These are phyloP conservation scores for Clitoria ternatea DNA, from an alignment of 306 rosid genomes.

Conservation along the genomic window DNA sequence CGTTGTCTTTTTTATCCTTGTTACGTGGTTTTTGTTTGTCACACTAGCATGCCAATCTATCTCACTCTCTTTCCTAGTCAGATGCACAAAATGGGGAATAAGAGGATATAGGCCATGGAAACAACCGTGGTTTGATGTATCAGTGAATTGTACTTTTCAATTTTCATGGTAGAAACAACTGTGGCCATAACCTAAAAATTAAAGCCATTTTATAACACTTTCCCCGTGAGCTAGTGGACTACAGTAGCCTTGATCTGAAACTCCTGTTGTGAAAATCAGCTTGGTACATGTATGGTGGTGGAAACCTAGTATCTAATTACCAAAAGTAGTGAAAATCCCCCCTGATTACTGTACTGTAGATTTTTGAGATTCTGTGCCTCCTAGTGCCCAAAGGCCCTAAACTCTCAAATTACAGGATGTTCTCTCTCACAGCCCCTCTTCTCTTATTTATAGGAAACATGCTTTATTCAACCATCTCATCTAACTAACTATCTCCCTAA, in stretches of 20 bases:
- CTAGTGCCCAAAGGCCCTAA: too few species aligned
- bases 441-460: too few species aligned
- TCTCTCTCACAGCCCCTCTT: too few species aligned
- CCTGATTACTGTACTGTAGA: too few species aligned
- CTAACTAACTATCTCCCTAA: too few species aligned
- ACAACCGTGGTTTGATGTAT: background rate
- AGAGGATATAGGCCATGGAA: background rate
- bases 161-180: background rate
- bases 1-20: background rate
- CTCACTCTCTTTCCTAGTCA: background rate
- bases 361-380: too few species aligned
- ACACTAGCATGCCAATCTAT: background rate
- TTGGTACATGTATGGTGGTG: background rate
- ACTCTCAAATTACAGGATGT: too few species aligned
- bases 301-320: too few species aligned
- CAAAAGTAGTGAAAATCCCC: too few species aligned
- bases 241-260: background rate
- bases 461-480: too few species aligned
- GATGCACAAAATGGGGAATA: background rate
- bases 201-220: background rate
- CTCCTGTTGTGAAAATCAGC: background rate
- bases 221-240: background rate
- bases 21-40: background rate
- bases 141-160: background rate
- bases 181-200: background rate